These are phyloP conservation scores for Ephemerocybe angulata DNA, from an alignment of 768 basidiomycete species.

Conservation along the genomic window DNA sequence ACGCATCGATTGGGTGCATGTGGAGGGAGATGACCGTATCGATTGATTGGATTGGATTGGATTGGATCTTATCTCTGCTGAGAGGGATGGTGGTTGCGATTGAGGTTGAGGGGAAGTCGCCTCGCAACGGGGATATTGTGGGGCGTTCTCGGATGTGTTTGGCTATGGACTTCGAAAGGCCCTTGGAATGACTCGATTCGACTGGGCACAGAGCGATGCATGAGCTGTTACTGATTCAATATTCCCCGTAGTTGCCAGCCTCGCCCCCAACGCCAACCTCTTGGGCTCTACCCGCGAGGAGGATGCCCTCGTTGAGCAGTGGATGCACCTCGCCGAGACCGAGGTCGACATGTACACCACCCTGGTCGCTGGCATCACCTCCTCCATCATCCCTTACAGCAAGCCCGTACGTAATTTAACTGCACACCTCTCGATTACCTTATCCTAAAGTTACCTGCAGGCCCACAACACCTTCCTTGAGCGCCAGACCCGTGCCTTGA, in stretches of 20 bases:
- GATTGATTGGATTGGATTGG: too few relatives aligned
- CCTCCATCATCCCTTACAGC: conserved; percentile 64
- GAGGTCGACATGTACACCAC: conserved; percentile 48
- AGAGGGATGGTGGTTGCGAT: conserved; percentile 36
- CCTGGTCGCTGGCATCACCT: conserved; percentile 41
- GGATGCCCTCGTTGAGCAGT: conserved; percentile 78
- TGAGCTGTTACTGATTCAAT: conserved; percentile 18
- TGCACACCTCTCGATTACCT: not conserved
- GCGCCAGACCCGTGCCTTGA: conserved; percentile 53
- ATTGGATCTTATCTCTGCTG: too few relatives aligned
- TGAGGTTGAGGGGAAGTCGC: too few relatives aligned
- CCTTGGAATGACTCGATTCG: too few relatives aligned
- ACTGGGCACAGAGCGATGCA: too few relatives aligned
- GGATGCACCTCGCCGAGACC: conserved; percentile 69
- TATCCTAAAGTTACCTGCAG: conserved; percentile 30
- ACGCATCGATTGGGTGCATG: too few relatives aligned
- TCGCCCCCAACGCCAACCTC: conserved; percentile 76
- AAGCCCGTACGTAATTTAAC: conserved; percentile 58
- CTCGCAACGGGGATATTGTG: too few relatives aligned
- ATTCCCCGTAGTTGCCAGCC: conserved; percentile 61
- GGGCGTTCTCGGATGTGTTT: not conserved
- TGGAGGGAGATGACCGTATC: too few relatives aligned
- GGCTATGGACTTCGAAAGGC: not conserved
- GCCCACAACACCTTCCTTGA: conserved; percentile 54
- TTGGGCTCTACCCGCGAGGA: conserved; percentile 65